Percentiles rank a stretch among this genome's conserved stretches.
These are phyloP conservation scores for Tolypocladium paradoxum DNA, from an alignment of 2,329 filamentous ascomycete species.

Conservation along the genomic window DNA sequence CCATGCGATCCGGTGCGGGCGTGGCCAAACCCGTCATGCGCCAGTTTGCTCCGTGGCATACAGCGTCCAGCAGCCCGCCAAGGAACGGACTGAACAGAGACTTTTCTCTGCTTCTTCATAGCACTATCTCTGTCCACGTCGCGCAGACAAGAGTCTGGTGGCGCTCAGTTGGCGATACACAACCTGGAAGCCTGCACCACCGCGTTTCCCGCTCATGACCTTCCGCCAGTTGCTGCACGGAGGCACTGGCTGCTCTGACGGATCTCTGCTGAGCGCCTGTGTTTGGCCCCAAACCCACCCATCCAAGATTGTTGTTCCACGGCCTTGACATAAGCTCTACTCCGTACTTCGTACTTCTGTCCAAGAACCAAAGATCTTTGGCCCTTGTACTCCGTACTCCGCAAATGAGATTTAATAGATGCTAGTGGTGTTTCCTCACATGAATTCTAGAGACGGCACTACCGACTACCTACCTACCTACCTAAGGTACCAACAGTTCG, in stretches of 20 bases:
- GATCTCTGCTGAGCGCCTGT: not conserved
- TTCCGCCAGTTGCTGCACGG: not conserved
- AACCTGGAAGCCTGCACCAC: not conserved
- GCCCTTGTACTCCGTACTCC: no score
- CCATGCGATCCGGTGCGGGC: not conserved
- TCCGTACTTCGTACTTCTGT: not conserved
- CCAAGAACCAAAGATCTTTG: not conserved
- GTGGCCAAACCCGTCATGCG: not conserved
- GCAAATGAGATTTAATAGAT: no score
- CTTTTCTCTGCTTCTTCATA: no score
- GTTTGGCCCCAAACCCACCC: not conserved
- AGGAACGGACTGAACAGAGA: no score
- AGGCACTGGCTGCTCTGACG: not conserved
- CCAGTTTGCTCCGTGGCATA: no score
- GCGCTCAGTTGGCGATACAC: not conserved
- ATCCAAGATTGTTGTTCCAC: not conserved
- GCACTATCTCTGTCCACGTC: not conserved
- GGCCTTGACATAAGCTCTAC: not conserved
- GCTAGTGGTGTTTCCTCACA: not conserved
- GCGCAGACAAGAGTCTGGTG: not conserved
- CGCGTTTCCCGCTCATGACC: not conserved
- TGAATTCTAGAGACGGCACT: not conserved
- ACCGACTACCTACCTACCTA: no score
- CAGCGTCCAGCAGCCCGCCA: no score
- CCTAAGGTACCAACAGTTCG: not conserved